Conservation (phyloP, 495 filamentous ascomycete species). For the Lentithecium fluviatile region DNA sequence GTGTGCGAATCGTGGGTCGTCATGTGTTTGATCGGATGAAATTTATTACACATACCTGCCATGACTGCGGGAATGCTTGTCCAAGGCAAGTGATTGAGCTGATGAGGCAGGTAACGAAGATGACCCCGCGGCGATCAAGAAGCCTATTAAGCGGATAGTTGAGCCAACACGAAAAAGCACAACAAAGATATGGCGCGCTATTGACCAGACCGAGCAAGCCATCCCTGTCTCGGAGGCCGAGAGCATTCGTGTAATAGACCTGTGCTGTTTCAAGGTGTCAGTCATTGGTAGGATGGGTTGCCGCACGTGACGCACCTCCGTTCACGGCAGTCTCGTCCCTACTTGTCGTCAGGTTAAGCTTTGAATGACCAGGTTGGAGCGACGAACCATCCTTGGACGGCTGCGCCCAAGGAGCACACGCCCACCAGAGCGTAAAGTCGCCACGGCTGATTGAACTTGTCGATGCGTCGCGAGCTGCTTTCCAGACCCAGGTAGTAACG, state of each 20-base stretch:
- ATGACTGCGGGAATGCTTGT: slow-evolving; percentile 16
- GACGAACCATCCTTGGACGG: slow-evolving; percentile 25
- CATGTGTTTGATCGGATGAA: too few relatives aligned
- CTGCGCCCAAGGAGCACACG: slow-evolving; percentile 19
- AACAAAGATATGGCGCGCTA: slow-evolving; percentile 14
- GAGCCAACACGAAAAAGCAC: slow-evolving; percentile 14
- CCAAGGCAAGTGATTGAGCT: slow-evolving; percentile 18
- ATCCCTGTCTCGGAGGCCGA: slow-evolving; percentile 6
- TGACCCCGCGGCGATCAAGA: slow-evolving; percentile 13
- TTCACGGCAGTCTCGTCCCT: slow-evolving; percentile 19
- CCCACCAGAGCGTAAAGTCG: slow-evolving; percentile 17
- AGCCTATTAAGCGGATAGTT: slow-evolving; percentile 18
- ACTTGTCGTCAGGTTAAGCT: too few relatives aligned
- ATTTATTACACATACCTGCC: slow-evolving; percentile 2
- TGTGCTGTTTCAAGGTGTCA: neutral
- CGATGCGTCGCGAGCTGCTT: slow-evolving; percentile 15
- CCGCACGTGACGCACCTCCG: neutral
- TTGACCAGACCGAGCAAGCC: slow-evolving; percentile 8
- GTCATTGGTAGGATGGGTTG: neutral
- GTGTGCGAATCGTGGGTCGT: too few relatives aligned
- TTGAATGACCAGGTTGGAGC: too few relatives aligned
- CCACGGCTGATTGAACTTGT: slow-evolving; percentile 28
- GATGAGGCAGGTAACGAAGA: slow-evolving; percentile 21
- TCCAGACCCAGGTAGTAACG: slow-evolving; percentile 19
- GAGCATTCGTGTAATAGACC: slow-evolving; percentile 7